Percentiles rank a stretch among this genome's conserved stretches.
Conservation (phyloP, 2,329 filamentous ascomycete species). For the Coniochaeta sp. region DNA sequence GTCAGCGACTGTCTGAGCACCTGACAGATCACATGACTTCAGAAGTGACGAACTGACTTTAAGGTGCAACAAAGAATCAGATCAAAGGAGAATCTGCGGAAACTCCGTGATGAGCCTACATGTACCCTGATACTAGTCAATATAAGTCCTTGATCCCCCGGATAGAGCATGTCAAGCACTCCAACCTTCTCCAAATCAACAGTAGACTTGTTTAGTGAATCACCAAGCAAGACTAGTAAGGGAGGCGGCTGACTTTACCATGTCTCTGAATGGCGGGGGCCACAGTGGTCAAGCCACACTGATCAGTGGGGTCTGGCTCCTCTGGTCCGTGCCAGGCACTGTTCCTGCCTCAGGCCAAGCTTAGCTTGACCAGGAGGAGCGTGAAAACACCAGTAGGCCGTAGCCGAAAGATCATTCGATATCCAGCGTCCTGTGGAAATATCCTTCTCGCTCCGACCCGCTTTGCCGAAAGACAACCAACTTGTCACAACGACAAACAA, state of each 20-base stretch:
- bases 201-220: no score
- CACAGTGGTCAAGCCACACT: background rate
- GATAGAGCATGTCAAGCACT: background rate
- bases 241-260: background rate
- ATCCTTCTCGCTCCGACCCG: constrained; percentile 13
- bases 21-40: background rate
- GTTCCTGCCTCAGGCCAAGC: background rate
- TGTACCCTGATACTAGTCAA: background rate
- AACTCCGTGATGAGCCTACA: no score
- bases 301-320: background rate
- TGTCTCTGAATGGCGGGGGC: background rate
- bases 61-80: no score
- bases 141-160: background rate
- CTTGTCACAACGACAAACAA: background rate
- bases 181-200: background rate
- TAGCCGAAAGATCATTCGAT: constrained; percentile 24
- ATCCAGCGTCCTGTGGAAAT: constrained; percentile 6
- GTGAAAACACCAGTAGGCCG: constrained; percentile 11
- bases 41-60: no score
- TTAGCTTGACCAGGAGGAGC: background rate
- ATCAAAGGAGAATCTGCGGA: no score
- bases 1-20: no score
- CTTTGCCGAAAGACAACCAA: constrained; percentile 3
- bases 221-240: no score
- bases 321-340: background rate